A percentile compares a stretch with the other conserved stretches of the same genome.
Conservation (phyloP, 2,329 filamentous ascomycete species). For the Cercospora sp. region DNA sequence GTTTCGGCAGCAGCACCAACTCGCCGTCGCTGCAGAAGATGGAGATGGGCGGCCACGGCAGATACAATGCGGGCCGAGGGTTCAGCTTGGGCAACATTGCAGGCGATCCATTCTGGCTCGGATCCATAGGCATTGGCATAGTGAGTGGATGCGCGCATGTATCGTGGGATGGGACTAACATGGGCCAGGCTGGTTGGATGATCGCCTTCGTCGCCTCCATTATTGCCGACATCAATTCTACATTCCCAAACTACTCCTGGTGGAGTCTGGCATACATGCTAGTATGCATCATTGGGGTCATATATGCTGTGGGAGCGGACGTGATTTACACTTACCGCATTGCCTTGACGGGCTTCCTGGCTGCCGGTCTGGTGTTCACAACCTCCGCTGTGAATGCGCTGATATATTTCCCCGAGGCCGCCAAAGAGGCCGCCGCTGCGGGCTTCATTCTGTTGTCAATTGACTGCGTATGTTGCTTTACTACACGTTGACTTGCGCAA, state of each 20-base stretch:
- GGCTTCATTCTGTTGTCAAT: conserved; percentile 94
- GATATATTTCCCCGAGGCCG: conserved; percentile 71
- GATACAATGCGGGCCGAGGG: conserved; percentile 44
- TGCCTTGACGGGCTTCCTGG: conserved; percentile 84
- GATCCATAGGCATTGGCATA: conserved; percentile 85
- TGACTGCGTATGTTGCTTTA: conserved; percentile 68
- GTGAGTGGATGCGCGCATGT: conserved; percentile 57
- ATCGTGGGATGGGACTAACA: conserved; percentile 19
- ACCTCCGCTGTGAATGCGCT: conserved; percentile 84
- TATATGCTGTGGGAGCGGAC: conserved; percentile 80
- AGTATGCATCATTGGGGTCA: conserved; percentile 76
- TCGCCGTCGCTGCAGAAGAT: conserved; percentile 36
- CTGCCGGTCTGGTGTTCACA: conserved; percentile 78
- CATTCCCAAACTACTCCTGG: conserved; percentile 87
- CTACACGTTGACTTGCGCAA: neutral
- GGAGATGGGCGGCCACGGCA: conserved; percentile 31
- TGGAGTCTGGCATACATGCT: conserved; percentile 87
- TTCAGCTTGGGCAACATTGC: conserved; percentile 86
- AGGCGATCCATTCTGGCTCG: conserved; percentile 93
- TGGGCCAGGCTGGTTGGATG: conserved; percentile 79
- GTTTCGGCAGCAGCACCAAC: conserved; percentile 28
- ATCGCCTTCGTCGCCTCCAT: conserved; percentile 88
- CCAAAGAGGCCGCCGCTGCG: conserved; percentile 78
- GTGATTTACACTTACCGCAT: conserved; percentile 86
- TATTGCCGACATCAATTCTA: conserved; percentile 60